These are phyloP conservation scores for Chalaropsis ovoidea DNA, from an alignment of 2,329 filamentous ascomycete species.

Conservation along the genomic window DNA sequence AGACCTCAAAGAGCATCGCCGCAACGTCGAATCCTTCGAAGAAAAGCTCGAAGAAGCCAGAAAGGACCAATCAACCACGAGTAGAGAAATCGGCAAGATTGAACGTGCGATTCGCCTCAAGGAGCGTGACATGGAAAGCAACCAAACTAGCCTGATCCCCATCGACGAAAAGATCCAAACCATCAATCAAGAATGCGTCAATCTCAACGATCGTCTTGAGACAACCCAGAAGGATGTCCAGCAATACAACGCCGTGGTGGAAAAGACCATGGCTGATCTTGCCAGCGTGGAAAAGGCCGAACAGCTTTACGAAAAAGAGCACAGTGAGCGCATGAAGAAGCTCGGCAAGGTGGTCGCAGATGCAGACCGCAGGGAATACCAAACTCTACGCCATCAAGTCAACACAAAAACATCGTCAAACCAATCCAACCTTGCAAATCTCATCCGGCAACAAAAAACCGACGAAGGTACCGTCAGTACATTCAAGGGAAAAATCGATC, in stretches of 20 bases:
- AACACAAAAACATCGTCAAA: slow-evolving; percentile 72
- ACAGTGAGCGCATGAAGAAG: slow-evolving; percentile 72
- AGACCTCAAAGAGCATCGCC: slow-evolving; percentile 82
- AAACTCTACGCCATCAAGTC: slow-evolving; percentile 71
- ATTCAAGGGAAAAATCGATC: slow-evolving; percentile 78
- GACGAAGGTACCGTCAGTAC: slow-evolving; percentile 86
- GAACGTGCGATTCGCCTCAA: slow-evolving; percentile 78
- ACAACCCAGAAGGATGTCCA: slow-evolving; percentile 68
- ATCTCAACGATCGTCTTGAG: slow-evolving; percentile 56
- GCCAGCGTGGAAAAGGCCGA: slow-evolving; percentile 81
- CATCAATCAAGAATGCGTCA: slow-evolving; percentile 59
- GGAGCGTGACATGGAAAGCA: slow-evolving; percentile 77
- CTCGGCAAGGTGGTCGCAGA: slow-evolving; percentile 79
- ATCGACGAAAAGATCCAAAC: slow-evolving; percentile 86
- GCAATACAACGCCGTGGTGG: slow-evolving; percentile 55
- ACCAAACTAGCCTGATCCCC: slow-evolving; percentile 74
- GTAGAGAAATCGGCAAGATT: slow-evolving; percentile 66
- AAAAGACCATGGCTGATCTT: slow-evolving; percentile 70
- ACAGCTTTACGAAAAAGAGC: slow-evolving; percentile 77
- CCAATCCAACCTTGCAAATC: slow-evolving; percentile 71
- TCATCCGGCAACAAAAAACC: slow-evolving; percentile 80
- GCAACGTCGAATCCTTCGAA: slow-evolving; percentile 78
- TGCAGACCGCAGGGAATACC: slow-evolving; percentile 81
- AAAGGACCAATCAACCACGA: slow-evolving; percentile 68
- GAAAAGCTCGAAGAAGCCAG: slow-evolving; percentile 69